Percentiles rank a stretch among this genome's conserved stretches.
Evolutionary conservation across 495 filamentous ascomycete species (phyloP).

Genomic region (Cladorrhinum samala): DNA sequence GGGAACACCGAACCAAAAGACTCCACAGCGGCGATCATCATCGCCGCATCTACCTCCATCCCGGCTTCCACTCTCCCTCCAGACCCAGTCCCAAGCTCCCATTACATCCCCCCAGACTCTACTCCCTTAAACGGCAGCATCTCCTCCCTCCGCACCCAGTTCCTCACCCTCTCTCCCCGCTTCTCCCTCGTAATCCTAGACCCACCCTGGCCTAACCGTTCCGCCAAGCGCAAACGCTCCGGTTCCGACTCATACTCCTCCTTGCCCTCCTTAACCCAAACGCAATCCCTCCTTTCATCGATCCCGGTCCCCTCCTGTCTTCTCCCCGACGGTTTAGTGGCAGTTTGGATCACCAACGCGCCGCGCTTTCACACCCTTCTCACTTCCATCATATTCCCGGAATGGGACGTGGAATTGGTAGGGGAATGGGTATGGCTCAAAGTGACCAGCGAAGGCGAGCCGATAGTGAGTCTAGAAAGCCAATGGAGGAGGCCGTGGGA

Average conservation of each 20-base stretch:
- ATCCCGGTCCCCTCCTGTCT: conserved; percentile 55
- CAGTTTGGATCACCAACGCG: conserved; percentile 88
- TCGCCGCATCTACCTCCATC: background rate
- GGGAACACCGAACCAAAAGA: background rate
- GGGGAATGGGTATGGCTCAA: conserved; percentile 97
- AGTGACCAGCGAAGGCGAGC: conserved; percentile 62
- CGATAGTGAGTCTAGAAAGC: conserved; percentile 61
- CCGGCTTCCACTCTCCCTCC: background rate
- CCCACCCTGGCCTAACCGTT: conserved; percentile 92
- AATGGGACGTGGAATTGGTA: conserved; percentile 56
- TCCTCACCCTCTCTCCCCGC: conserved; percentile 29
- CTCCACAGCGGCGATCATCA: background rate
- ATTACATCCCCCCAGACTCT: conserved; percentile 28
- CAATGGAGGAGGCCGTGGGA: conserved; percentile 84
- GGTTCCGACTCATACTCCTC: conserved; percentile 46
- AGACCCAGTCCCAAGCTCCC: background rate
- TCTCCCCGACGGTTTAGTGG: conserved; percentile 51
- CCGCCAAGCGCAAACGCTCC: conserved; percentile 58
- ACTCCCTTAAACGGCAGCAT: conserved; percentile 37
- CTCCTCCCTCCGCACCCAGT: conserved; percentile 22
- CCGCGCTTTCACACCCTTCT: conserved; percentile 52
- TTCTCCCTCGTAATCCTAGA: conserved; percentile 85
- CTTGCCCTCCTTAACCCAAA: conserved; percentile 35
- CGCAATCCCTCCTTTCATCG: conserved; percentile 37
- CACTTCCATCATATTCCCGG: conserved; percentile 48